A percentile compares a stretch with the other conserved stretches of the same genome.
Conservation (phyloP, 176 grass and related monocot genomes). For the Hsuehochloa calcarea region DNA sequence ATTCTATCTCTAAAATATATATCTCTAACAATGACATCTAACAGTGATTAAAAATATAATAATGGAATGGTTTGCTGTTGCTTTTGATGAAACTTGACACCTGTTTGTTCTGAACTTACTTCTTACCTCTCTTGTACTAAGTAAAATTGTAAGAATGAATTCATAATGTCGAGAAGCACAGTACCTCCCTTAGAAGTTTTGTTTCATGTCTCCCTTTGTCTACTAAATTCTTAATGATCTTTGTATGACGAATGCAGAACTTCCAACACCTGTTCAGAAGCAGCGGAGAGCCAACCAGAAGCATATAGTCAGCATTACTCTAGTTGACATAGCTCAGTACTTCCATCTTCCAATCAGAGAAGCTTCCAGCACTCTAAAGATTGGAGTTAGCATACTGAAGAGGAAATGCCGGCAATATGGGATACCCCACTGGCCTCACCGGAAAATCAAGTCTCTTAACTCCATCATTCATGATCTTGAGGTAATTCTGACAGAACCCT, state of each 20-base stretch:
- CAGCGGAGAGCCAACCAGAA: constrained; percentile 47
- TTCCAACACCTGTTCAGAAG: constrained; percentile 28
- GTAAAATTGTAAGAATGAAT: neutral
- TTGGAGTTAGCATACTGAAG: constrained; percentile 70
- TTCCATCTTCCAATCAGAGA: constrained; percentile 68
- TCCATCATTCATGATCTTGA: constrained; percentile 55
- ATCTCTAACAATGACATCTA: neutral
- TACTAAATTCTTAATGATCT: constrained; percentile 14
- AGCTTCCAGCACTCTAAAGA: constrained; percentile 55
- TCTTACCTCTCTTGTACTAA: neutral
- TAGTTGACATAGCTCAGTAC: constrained; percentile 50
- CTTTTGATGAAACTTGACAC: neutral
- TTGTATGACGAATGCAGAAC: constrained; percentile 25
- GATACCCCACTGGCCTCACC: constrained; percentile 67
- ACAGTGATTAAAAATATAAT: neutral
- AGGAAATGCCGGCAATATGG: constrained; percentile 68
- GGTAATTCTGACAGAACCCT: constrained; percentile 28
- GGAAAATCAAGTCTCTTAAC: constrained; percentile 69
- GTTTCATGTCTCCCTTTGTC: neutral
- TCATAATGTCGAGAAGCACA: neutral
- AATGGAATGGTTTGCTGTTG: neutral
- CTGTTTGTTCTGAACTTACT: neutral
- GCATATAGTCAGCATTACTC: constrained; percentile 59
- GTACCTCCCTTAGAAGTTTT: neutral
- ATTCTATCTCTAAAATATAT: too few species aligned